Base-by-base conservation (phyloP, 2,329 filamentous ascomycete species). In the Huntiella abstrusa region DNA sequence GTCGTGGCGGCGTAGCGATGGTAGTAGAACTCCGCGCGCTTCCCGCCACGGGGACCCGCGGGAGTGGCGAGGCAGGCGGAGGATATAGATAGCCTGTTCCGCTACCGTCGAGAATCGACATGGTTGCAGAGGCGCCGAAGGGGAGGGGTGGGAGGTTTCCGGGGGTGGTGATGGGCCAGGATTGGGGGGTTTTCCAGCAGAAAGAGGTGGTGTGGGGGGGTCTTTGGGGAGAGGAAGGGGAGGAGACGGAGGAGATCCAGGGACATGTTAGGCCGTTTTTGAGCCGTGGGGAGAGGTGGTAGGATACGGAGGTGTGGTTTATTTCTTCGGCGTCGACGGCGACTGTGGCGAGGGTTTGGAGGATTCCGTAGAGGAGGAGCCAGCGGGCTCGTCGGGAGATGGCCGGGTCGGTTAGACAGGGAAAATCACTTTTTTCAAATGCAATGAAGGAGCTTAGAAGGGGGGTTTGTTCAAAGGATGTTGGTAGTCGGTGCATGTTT, bases 291-390 rank as follows among this genome's bases (percentile, higher is more conserved):
- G 65, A 70, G 5, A 78, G 61, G 53, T 77, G 71, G 54, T 78
- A 78, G 13, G 64, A 52, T 2, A 77, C 73, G 5, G 61, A 63
- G 4, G 71, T 66, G 56, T 71, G 71, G 10, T 66, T 64, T 6
- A 74, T 60, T 35, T 65, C 63, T 8, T 68, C 71, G 1, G 68
- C 64, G 49, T 78, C 75, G 1, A 75, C 72, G 0, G 71, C 69
- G 5, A 79, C 62, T 17, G 68, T 69, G 2, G 73, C 73, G 2
- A 78, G 64, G 0, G 69, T 71, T 57, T 79, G 75, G 12, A 78
- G 58, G 8, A 77, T 60, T 3, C 68, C 70, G 53, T 78, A 78
- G 16, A 78, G 65, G 3, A 78, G 60, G 3, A 75, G 61, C 75
- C 75, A 79, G 16, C 75, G 68, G 7, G 71, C 73, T 8, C 69